phyloP scores from a whole-genome alignment of 2,329 filamentous ascomycete species.

The Aschersonia sp. region DNA sequence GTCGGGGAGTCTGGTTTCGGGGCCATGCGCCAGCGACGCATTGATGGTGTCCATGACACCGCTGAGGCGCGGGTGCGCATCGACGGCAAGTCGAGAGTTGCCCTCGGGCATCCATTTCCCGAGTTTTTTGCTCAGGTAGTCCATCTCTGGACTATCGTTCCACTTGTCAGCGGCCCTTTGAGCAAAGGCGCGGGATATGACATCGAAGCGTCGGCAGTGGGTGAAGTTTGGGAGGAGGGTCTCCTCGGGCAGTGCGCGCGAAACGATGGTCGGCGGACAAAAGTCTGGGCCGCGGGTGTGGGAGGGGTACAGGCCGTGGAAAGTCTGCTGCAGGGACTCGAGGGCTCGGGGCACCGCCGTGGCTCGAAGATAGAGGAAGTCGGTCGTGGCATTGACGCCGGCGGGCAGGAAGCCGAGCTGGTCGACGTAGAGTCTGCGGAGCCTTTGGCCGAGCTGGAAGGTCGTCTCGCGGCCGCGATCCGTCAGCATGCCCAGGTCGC shows the following conservation, averaged over 20 bases:
- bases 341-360: constrained; percentile 64
- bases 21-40: constrained; percentile 63
- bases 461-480: constrained; percentile 62
- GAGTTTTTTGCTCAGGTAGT: constrained; percentile 62
- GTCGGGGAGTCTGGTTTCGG: constrained; percentile 60
- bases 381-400: constrained; percentile 34
- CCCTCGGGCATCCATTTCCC: constrained; percentile 74
- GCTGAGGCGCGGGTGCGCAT: constrained; percentile 68
- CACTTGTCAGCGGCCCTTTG: constrained; percentile 56
- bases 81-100: constrained; percentile 58
- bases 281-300: constrained; percentile 29
- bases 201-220: constrained; percentile 58
- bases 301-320: constrained; percentile 59
- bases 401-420: constrained; percentile 57
- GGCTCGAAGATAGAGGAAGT: constrained; percentile 57
- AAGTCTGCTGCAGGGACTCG: constrained; percentile 63
- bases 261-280: constrained; percentile 49
- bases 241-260: constrained; percentile 52
- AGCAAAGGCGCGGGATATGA: constrained; percentile 56
- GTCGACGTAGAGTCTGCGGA: constrained; percentile 61
- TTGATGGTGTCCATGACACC: constrained; percentile 95
- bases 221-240: constrained; percentile 68
- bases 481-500: constrained; percentile 64
- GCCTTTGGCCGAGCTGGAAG: constrained; percentile 49
- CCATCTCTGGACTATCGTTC: constrained; percentile 70